These are phyloP conservation scores for Zasmidium citrigriseum DNA, from an alignment of 2,329 filamentous ascomycete genomes.

Conservation along the genomic window DNA sequence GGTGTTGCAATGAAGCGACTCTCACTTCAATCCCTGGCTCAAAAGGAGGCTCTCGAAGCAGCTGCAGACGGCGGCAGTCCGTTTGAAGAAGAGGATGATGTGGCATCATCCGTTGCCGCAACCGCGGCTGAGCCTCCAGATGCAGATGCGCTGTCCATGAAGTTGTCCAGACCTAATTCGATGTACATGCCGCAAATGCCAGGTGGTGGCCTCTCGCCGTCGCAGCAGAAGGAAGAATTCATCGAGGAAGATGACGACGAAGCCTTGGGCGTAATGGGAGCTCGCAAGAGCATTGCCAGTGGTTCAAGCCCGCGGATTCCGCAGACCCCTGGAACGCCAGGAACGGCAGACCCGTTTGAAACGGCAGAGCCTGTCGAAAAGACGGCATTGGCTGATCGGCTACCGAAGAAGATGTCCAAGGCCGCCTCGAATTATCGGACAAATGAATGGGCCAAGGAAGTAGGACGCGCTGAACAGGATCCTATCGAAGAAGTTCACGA, in stretches of 20 bases:
- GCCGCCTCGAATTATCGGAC: constrained; percentile 83
- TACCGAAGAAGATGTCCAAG: constrained; percentile 72
- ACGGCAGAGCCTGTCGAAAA: background rate
- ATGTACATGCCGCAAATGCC: constrained; percentile 10
- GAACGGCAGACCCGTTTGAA: background rate
- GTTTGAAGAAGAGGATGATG: constrained; percentile 18
- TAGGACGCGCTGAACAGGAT: constrained; percentile 71
- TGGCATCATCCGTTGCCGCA: constrained; percentile 24
- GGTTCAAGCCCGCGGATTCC: background rate
- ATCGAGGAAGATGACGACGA: constrained; percentile 23
- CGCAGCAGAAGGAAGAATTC: constrained; percentile 7
- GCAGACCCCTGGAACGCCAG: background rate
- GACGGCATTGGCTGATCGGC: constrained; percentile 54
- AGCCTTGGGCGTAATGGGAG: constrained; percentile 12
- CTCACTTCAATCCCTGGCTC: constrained; percentile 15
- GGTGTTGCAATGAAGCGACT: constrained; percentile 13
- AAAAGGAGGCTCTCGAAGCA: constrained; percentile 31
- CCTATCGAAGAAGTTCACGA: constrained; percentile 36
- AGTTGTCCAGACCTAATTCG: constrained; percentile 17
- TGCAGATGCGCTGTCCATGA: constrained; percentile 20
- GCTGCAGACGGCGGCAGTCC: constrained; percentile 36
- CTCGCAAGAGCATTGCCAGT: constrained; percentile 6
- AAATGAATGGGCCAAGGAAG: constrained; percentile 94
- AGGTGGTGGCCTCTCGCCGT: background rate
- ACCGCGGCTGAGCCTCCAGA: constrained; percentile 25